Evolutionary conservation across 495 filamentous ascomycete species (phyloP), one percentile per base, ranked within the genome.

Genomic region (Trichocladium uniseriatum): DNA sequence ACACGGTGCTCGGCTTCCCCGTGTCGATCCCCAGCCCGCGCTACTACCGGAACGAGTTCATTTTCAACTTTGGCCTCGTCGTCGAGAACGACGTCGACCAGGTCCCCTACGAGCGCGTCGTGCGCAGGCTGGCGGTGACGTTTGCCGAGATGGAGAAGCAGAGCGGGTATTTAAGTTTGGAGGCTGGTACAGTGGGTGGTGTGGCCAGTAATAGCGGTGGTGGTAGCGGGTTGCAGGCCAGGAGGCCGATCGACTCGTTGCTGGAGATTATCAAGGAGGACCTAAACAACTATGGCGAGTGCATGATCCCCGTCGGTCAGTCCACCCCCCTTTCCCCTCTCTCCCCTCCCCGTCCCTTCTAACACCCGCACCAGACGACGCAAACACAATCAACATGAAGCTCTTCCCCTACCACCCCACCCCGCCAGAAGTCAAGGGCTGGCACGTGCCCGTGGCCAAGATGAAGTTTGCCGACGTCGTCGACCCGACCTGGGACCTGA

Each of bases 301-400:
- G 88, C 78, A 90, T 96, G 90, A 92, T 95, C 56, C 87, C 90
- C 2, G 87, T 95, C 57, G 83, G 84, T 88, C 67, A 28, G 75
- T 70, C 0, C 35, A 42, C 14, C 38, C 14, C 21, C 19, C 19
- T 1, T 11, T 20, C 31, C 31, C 7, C 37, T 19, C 13, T 32
- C 10, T 9, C 28, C 41, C 16, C 6, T 28, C 8, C 16, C 37
- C 19, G 7, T 19, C 37, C 19, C 37, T n/a, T 3, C 48, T 38
- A 27, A 27, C 37, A n/a, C 24, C 29, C n/a, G 5, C n/a, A 13
- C 15, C 24, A 49, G 89, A 95, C 65, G 88, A 94, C 52, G 80
- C 86, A 51, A 95, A 95, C 68, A 95, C 88, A 10, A 79, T 98
- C 61, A 95, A 95, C 66, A 86, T 98, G 74, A 95, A 95, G 64